Evolutionary conservation across 768 basidiomycete species (phyloP).

Genomic region (Tylopilus vinaceipallidus): DNA sequence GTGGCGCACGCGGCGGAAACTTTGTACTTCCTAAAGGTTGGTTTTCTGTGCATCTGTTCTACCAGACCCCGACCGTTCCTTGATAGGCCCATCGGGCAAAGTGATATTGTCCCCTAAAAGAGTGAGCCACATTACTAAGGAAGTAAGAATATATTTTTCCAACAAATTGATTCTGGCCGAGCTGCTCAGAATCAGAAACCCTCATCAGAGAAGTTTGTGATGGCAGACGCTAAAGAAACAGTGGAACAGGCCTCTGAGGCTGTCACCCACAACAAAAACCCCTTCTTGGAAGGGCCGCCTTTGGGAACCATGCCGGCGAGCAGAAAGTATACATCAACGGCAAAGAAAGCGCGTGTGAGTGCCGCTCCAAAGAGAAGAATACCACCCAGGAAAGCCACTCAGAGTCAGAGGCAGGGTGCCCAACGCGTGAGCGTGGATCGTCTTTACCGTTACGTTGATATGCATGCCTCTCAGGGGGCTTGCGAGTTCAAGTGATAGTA

Average conservation of each 20-base stretch:
- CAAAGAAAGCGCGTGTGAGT: slow-evolving; percentile 24
- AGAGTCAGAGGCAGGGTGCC: slow-evolving; percentile 1
- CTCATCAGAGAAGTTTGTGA: neutral
- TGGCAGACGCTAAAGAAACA: neutral
- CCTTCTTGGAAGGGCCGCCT: neutral
- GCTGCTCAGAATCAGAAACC: slow-evolving; percentile 20
- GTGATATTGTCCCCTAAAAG: slow-evolving; percentile 23
- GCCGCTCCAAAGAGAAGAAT: slow-evolving; percentile 8
- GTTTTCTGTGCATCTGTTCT: neutral
- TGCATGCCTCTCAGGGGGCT: slow-evolving; percentile 1
- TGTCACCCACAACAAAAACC: neutral
- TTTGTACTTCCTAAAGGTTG: slow-evolving; percentile 59
- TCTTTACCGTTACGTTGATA: neutral
- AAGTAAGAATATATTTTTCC: slow-evolving; percentile 3
- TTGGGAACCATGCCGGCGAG: slow-evolving; percentile 1
- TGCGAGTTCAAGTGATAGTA: neutral
- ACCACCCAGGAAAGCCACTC: slow-evolving; percentile 3
- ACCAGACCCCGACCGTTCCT: neutral
- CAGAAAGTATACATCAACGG: slow-evolving; percentile 24
- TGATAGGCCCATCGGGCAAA: slow-evolving; percentile 27
- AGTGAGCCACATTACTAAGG: slow-evolving; percentile 6
- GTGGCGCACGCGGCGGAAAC: slow-evolving; percentile 48
- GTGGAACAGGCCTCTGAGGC: neutral
- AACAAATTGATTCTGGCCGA: neutral
- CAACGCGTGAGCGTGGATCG: slow-evolving; percentile 9